These are phyloP conservation scores for Trametes cubensis DNA, from an alignment of 768 basidiomycete species.

Conservation along the genomic window DNA sequence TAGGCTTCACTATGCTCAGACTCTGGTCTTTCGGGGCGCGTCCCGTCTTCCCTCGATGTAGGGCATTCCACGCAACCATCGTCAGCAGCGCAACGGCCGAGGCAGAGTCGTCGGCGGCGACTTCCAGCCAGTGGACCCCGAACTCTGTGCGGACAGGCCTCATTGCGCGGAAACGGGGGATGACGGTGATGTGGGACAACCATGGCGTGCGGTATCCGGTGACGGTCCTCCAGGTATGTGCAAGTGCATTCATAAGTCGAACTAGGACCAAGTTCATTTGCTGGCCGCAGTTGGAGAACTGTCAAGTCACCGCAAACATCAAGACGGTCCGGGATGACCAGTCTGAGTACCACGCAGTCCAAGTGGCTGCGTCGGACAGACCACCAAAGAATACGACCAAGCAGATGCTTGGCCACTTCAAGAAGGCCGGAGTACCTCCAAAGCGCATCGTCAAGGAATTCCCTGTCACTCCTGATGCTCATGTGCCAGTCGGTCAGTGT, in stretches of 20 bases:
- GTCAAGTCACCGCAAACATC: conserved; percentile 85
- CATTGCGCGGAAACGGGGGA: conserved; percentile 93
- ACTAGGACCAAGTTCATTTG: conserved; percentile 21
- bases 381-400: conserved; percentile 70
- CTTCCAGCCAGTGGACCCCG: conserved; percentile 75
- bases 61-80: conserved; percentile 49
- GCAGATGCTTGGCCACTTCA: conserved; percentile 90
- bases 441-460: conserved; percentile 90
- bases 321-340: conserved; percentile 62
- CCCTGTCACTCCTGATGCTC: conserved; percentile 83
- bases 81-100: conserved; percentile 37
- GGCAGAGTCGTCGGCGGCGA: conserved; percentile 32
- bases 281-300: conserved; percentile 70
- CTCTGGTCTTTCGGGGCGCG: conserved; percentile 50
- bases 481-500: conserved; percentile 81
- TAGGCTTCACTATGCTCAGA: conserved; percentile 49
- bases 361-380: conserved; percentile 84
- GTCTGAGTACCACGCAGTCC: conserved; percentile 87
- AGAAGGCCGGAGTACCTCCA: conserved; percentile 75
- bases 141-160: conserved; percentile 86
- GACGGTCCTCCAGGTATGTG: conserved; percentile 87
- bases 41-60: conserved; percentile 39
- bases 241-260: background rate
- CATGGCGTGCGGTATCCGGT: conserved; percentile 88
- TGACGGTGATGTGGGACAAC: conserved; percentile 92